Base-by-base conservation (phyloP, 192 early-diverging fungal species). In the Piromyces finnis region DNA sequence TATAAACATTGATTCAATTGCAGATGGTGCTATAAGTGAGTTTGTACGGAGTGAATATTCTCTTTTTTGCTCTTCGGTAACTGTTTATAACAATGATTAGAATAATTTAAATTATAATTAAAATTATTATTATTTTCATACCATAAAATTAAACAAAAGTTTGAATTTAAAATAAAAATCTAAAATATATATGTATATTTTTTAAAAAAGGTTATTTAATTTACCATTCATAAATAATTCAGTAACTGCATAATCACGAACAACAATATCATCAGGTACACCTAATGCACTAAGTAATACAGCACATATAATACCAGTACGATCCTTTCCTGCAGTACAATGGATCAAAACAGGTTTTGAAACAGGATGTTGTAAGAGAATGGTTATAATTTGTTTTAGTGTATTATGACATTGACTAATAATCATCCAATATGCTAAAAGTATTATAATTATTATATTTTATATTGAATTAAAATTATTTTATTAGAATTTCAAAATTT, bases 241-340 rank as follows among this genome's bases (percentile, higher is more conserved):
- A 4, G 51, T 68, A 0, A 68, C 51, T 26, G 85, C 85, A 82
- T 92, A 92, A 82, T 92, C 91, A 3, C 84, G 81, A 22, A 87
- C 88, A 35, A 92, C 88, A 51, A 86, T 79, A 29, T 85, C 85
- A 29, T 90, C 88, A 29, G 87, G 86, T 14, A 89, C 89, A 29
- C 82, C 87, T 80, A 85, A 80, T 22, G 91, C 87, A n/a, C 84
- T 84, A 37, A 89, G 81, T 14, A 90, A 77, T 27, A 92, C 81
- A 80, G 87, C 87, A 29, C 87, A 85, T 68, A 91, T 82, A 81
- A 92, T 85, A 41, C 90, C 91, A 11, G 91, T 92, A 79, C 91
- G 85, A 81, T 92, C 91, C 81, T 92, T 92, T 78, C 91, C 91
- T 68, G 90, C 88, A 78, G 88, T 86, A 84, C 91, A 92, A 79